Percentiles rank a stretch among this genome's conserved stretches.
Evolutionary conservation across 345 rosid species (phyloP).

Genomic region (Brassica nigra): DNA sequence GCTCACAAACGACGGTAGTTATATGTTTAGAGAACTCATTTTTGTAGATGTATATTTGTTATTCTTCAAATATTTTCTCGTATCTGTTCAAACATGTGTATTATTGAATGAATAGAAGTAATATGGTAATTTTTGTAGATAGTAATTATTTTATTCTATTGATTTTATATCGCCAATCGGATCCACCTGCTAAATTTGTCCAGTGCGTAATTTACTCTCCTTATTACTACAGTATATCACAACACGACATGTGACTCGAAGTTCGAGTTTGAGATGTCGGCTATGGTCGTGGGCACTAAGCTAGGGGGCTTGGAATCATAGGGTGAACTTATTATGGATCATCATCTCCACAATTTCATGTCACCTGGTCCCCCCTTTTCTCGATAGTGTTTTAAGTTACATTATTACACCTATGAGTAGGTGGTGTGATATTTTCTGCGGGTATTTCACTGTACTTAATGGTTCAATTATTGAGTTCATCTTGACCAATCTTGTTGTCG

Average conservation of each 20-base stretch:
- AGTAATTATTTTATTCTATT: neutral
- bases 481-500: constrained; percentile 28
- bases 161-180: neutral
- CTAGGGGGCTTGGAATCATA: neutral
- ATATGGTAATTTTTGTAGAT: neutral
- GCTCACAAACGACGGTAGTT: neutral
- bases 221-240: neutral
- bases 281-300: constrained; percentile 27
- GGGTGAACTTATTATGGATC: neutral
- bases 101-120: too few species aligned
- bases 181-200: neutral
- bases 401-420: constrained; percentile 12
- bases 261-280: constrained; percentile 26
- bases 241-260: neutral
- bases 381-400: constrained; percentile 5
- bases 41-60: too few species aligned
- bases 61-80: neutral
- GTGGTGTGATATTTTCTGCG: constrained; percentile 17
- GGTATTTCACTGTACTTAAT: constrained; percentile 22
- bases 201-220: constrained; percentile 9
- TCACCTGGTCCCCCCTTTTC: constrained; percentile 36
- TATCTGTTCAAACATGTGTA: too few species aligned
- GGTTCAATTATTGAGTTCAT: constrained; percentile 21
- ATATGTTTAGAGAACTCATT: neutral
- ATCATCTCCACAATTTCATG: constrained; percentile 31